phyloP scores from a whole-genome alignment of 352 stramenopile genomes.

The Phytophthora boehmeriae region DNA sequence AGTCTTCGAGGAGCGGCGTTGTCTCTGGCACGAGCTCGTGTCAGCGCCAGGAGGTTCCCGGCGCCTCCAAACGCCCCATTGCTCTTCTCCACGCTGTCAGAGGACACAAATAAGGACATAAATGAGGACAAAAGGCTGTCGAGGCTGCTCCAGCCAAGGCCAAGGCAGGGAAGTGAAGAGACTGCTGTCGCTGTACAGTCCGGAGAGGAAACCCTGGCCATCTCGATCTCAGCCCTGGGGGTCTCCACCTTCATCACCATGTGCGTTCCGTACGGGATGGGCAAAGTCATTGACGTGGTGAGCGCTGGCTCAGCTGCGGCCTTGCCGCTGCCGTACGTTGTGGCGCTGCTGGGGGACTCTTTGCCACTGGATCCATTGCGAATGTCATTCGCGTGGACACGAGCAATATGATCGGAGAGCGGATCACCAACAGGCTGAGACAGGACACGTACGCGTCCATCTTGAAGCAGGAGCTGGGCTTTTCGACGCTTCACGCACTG shows the following conservation, averaged over 20 bases:
- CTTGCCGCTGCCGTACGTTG: slow-evolving; percentile 50
- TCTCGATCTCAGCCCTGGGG: slow-evolving; percentile 68
- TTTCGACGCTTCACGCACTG: slow-evolving; percentile 92
- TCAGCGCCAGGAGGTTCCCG: slow-evolving; percentile 1
- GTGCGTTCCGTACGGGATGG: slow-evolving; percentile 83
- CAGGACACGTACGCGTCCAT: slow-evolving; percentile 85
- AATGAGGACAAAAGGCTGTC: not conserved
- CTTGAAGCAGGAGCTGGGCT: slow-evolving; percentile 87
- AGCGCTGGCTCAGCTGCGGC: slow-evolving; percentile 44
- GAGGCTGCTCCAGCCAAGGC: slow-evolving; percentile 4
- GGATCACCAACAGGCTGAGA: slow-evolving; percentile 79
- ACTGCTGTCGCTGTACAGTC: slow-evolving; percentile 63
- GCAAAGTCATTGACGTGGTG: slow-evolving; percentile 81
- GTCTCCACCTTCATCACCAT: slow-evolving; percentile 80
- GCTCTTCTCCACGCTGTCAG: slow-evolving; percentile 30
- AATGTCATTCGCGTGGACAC: slow-evolving; percentile 79
- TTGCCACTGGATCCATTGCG: slow-evolving; percentile 68
- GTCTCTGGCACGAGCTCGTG: slow-evolving; percentile 7
- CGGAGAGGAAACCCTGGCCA: slow-evolving; percentile 69
- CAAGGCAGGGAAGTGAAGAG: slow-evolving; percentile 39
- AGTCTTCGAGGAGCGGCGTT: slow-evolving; percentile 23
- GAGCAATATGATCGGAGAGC: slow-evolving; percentile 88
- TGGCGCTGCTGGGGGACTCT: slow-evolving; percentile 71
- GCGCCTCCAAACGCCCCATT: slow-evolving; percentile 11
- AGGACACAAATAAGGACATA: slow-evolving; percentile 13